Base-by-base conservation (phyloP, 306 rosid genomes). In the Acmispon strigosus region DNA sequence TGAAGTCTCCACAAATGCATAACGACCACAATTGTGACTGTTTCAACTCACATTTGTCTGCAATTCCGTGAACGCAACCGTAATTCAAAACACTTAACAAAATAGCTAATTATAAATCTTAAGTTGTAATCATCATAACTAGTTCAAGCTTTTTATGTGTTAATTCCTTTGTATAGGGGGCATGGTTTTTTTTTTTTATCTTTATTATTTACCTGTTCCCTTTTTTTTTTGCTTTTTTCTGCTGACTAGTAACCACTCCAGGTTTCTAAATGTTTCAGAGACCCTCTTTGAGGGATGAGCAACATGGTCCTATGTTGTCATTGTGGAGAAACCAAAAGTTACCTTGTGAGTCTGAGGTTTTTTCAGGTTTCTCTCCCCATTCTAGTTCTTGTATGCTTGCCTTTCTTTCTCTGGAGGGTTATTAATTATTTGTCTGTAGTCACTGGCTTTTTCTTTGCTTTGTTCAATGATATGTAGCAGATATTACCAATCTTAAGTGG, bases 351-450 rank as follows among this genome's bases (percentile, higher is more conserved):
- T 51, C 15, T 13, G n/a, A n/a, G 73, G 14, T 62, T 69, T 76
- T 68, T 61, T 13, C 0, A 42, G 76, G 66, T 66, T 14, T 59
- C 54, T 70, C 55, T 57, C 2, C 19, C 20, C 59, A n/a, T n/a
- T n/a, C 39, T 73, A 17, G 66, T 70, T 37, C 36, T 68, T 62
- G n/a, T 58, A 68, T 78, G 32, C 72, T 50, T 65, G 27, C 9
- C 24, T 70, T 78, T 66, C 69, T 78, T 66, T 58, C 53, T 39
- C 57, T n/a, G 2, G 36, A 54, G 73, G 78, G 68, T 44, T 68
- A 17, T 57, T 53, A 17, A 17, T 57, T 53, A 17, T 66, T 65
- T 58, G 69, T 57, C 57, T 72, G 57, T n/a, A 62, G 72, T 51
- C n/a, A n/a, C n/a, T n/a, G n/a, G n/a, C n/a, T n/a, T n/a, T n/a